Evolutionary conservation across 2,329 filamentous ascomycete genomes (phyloP), one percentile per base, ranked within the genome.

Genomic region (Zarea fungicola): DNA sequence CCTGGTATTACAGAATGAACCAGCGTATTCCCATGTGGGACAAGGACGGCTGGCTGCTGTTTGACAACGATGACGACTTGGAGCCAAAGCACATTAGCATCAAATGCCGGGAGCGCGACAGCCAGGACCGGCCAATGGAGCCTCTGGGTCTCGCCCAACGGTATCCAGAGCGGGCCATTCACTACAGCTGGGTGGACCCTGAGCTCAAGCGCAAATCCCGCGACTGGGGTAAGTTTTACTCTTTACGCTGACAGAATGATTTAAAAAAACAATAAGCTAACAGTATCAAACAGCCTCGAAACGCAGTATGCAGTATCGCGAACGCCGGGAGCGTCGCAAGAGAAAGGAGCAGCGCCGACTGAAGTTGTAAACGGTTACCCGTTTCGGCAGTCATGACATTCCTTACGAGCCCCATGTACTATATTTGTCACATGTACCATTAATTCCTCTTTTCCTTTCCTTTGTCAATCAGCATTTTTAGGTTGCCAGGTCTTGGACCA

Each of bases 161-260:
- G n/a, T 76, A 71, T 49, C 74, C 74, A 2, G 73, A 76, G 49
- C 65, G 71, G 21, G 72, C 72, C 6, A 61, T 75, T 31, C 60
- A 65, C 29, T 76, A 76, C 55, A 44, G 58, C 5, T 76, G 73
- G 73, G 69, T 76, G 13, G 61, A 67, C 7, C 46, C 59, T 3
- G 64, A 69, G 40, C 54, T 69, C 42, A 71, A 71, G 55, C 51
- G 56, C 37, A 61, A 65, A 31, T 66, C 69, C 7, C 60, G 61
- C 47, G 60, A 68, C 48, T 65, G 70, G 57, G 65, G 72, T 74
- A 60, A 60, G 71, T 70, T 22, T 35, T 34, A 22, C 41, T 23
- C 19, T 26, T 37, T 14, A 22, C 28, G 16, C 19, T 36, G 16
- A 18, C 35, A 41, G 29, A 9, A 34, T 32, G 41, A 26, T 41